Percentiles rank a stretch among this genome's conserved stretches.
Evolutionary conservation across 1,139 yeast species (phyloP).

Genomic region (Starmera stellimalicola): DNA sequence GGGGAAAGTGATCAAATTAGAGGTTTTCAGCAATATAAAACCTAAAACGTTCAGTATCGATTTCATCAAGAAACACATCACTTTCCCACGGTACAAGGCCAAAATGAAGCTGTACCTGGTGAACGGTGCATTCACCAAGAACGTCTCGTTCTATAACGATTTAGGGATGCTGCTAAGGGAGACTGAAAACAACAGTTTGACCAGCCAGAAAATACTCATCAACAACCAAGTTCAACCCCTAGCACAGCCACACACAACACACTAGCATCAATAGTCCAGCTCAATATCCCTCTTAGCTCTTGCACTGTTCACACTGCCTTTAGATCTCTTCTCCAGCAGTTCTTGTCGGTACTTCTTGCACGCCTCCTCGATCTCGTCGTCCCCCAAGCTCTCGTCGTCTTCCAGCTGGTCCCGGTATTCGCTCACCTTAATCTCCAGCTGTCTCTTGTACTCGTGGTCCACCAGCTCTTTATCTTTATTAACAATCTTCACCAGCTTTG

Average conservation of each 20-base stretch:
- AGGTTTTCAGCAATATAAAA: constrained; percentile 19
- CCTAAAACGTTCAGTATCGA: constrained; percentile 9
- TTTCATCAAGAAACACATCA: constrained; percentile 27
- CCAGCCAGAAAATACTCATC: constrained; percentile 14
- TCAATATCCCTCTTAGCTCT: constrained; percentile 3
- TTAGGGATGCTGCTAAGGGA: constrained; percentile 22
- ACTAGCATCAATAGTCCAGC: background rate
- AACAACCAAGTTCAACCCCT: constrained; percentile 11
- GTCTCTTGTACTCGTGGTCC: constrained; percentile 13
- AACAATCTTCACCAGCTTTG: background rate
- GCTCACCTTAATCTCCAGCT: constrained; percentile 14
- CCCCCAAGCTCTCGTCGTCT: constrained; percentile 13
- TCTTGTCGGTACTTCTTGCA: constrained; percentile 11
- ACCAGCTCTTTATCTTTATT: constrained; percentile 12
- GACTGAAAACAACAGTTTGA: constrained; percentile 11
- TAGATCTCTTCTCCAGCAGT: constrained; percentile 7
- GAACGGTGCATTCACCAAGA: constrained; percentile 13
- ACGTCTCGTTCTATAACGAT: constrained; percentile 22
- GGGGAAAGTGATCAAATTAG: constrained; percentile 29
- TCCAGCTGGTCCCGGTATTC: constrained; percentile 17
- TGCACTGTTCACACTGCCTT: constrained; percentile 8
- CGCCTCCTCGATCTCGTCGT: constrained; percentile 13
- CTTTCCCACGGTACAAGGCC: constrained; percentile 36
- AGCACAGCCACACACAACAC: constrained; percentile 2
- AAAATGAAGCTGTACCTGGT: constrained; percentile 33